Evolutionary conservation across 2,329 filamentous ascomycete genomes (phyloP), one percentile per base, ranked within the genome.

Genomic region (Eutypella sp.): DNA sequence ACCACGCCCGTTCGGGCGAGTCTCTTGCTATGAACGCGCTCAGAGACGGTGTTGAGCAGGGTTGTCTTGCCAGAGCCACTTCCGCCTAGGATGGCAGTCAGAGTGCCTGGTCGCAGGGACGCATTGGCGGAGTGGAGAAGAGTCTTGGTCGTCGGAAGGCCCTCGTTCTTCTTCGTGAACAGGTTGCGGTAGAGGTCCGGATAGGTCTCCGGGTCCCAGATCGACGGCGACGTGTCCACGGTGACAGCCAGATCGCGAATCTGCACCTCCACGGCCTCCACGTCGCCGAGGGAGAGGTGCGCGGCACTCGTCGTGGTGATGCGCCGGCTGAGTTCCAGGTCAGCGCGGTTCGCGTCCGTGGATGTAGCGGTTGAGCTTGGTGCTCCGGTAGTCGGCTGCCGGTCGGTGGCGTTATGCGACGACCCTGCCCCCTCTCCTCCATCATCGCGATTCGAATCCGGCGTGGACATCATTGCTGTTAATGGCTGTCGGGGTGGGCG

Each of bases 61-160:
- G 82, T 85, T 3, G 83, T 87, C 67, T 89, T 89, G 0, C 85
- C 85, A 2, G 81, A 85, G 18, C 86, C 85, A 57, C 82, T 85
- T 3, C 85, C 84, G 9, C 86, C 86, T 47, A 90, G 81, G 44
- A 90, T 89, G 8, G 86, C 86, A 0, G 85, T 89, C 34, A 91
- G 64, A 3, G 80, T 84, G 3, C 86, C 84, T 7, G 78, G 74
- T 3, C 73, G 71, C 60, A 89, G 76, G 20, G 79, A 74, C 2
- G 84, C 84, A 51, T 76, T 77, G 39, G 89, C 77, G 24, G 77
- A 75, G 43, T 82, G 70, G 9, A 90, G 67, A 10, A 90, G 78
- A 5, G 68, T 63, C 57, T 80, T 80, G 47, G 66, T 65, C 6
- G 56, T 58, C 3, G 68, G 59, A 20, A 5, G 11, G 41, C 49